A percentile compares a stretch with the other conserved stretches of the same genome.
These are phyloP conservation scores for Reutealis trisperma DNA, from an alignment of 345 rosid genomes.

Conservation along the genomic window DNA sequence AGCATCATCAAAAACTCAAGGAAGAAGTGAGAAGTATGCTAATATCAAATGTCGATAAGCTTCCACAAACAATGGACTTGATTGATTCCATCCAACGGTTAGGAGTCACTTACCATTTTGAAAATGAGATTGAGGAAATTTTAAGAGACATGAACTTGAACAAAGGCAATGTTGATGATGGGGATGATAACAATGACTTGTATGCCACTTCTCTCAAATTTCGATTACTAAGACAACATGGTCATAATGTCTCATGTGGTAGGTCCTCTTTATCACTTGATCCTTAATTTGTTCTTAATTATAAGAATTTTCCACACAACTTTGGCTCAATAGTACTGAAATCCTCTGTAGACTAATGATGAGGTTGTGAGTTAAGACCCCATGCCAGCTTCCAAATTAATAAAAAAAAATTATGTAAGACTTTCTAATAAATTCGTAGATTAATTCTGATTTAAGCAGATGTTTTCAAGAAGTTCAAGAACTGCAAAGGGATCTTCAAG, in stretches of 20 bases:
- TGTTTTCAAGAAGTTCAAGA: conserved; percentile 35
- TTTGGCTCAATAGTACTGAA: too few species aligned
- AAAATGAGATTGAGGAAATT: conserved; percentile 33
- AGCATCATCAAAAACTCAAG: neutral
- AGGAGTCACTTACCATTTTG: conserved; percentile 55
- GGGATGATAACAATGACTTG: conserved; percentile 6
- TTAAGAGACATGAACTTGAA: neutral
- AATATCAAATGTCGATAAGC: neutral
- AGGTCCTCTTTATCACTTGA: neutral
- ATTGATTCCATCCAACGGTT: conserved; percentile 40
- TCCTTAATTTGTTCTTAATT: too few species aligned
- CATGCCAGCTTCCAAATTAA: too few species aligned
- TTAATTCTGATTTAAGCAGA: conserved; percentile 12
- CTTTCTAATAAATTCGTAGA: too few species aligned
- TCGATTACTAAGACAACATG: conserved; percentile 38
- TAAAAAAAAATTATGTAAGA: too few species aligned
- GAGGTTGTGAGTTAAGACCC: too few species aligned
- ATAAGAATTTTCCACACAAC: too few species aligned
- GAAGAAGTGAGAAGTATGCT: conserved; percentile 30
- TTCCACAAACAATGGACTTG: conserved; percentile 15
- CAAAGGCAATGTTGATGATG: neutral
- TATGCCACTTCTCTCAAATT: conserved; percentile 20
- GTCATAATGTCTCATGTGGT: neutral
- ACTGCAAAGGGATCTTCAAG: conserved; percentile 21
- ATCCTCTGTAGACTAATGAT: too few species aligned